Conservation (phyloP, 257 asterid species). For the Mentha longifolia region DNA sequence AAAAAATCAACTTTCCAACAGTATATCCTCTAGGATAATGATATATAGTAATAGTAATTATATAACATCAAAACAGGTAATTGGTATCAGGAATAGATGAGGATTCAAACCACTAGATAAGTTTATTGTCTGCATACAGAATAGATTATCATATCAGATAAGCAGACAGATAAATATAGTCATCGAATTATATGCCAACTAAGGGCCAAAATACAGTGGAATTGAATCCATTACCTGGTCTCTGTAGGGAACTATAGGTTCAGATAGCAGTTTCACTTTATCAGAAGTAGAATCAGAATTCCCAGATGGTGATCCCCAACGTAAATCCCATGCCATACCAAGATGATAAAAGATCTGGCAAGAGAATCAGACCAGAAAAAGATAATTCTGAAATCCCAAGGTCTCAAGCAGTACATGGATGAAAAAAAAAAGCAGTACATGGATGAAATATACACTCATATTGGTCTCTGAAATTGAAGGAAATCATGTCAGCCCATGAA, state of each 20-base stretch:
- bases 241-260: constrained; percentile 62
- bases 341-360: constrained; percentile 89
- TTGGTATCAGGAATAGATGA: constrained; percentile 16
- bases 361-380: constrained; percentile 32
- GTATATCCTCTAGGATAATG: constrained; percentile 10
- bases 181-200: constrained; percentile 15
- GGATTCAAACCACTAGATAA: constrained; percentile 17
- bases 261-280: constrained; percentile 48
- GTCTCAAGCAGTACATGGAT: constrained; percentile 22
- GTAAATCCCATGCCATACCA: constrained; percentile 90
- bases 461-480: constrained; percentile 14
- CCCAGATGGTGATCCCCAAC: constrained; percentile 63
- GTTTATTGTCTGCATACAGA: constrained; percentile 13
- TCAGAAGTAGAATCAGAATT: constrained; percentile 46
- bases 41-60: neutral
- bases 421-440: no score
- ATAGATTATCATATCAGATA: constrained; percentile 16
- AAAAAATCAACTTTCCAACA: constrained; percentile 6
- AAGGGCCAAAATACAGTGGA: constrained; percentile 22
- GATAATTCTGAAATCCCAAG: neutral
- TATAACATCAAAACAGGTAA: no score
- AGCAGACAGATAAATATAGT: constrained; percentile 4
- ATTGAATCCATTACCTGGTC: constrained; percentile 61
- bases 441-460: neutral
- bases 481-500: constrained; percentile 20